phyloP scores from a whole-genome alignment of 805 yeast species.

The Blastobotrys chiropterorum region DNA sequence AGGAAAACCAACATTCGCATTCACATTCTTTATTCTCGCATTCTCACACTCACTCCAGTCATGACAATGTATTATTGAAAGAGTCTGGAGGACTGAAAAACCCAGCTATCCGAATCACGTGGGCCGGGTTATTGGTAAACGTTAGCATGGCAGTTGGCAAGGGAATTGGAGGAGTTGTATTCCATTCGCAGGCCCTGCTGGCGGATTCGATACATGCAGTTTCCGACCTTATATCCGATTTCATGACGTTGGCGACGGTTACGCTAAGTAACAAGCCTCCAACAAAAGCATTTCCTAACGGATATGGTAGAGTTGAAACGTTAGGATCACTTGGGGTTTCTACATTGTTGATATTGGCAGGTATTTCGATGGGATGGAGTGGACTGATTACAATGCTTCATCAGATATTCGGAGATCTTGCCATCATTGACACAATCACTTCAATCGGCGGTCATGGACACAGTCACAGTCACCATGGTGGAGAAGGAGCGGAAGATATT shows the following conservation, averaged over 20 bases:
- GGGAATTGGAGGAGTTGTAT: constrained; percentile 81
- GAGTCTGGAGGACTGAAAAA: constrained; percentile 41
- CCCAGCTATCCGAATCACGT: constrained; percentile 89
- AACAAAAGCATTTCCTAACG: constrained; percentile 62
- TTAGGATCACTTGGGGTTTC: constrained; percentile 88
- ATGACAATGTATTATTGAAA: constrained; percentile 17
- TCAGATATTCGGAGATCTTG: constrained; percentile 16
- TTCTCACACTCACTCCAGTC: constrained; percentile 18
- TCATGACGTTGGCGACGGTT: constrained; percentile 84
- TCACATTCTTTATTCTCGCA: constrained; percentile 14
- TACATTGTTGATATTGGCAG: constrained; percentile 76
- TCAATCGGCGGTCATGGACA: constrained; percentile 49
- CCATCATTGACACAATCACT: constrained; percentile 29
- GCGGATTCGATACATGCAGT: constrained; percentile 95
- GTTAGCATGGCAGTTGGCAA: constrained; percentile 81
- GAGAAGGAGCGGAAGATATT: constrained; percentile 32
- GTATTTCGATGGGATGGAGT: constrained; percentile 85
- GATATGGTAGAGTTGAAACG: constrained; percentile 90
- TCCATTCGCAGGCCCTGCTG: constrained; percentile 88
- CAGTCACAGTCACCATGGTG: constrained; percentile 33
- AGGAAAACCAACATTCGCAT: no score
- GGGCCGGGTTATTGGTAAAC: constrained; percentile 83
- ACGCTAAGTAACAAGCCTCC: constrained; percentile 62
- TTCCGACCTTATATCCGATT: constrained; percentile 84
- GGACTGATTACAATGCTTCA: constrained; percentile 44